Percentiles rank a stretch among this genome's conserved stretches.
Conservation (phyloP, 2,329 filamentous ascomycete genomes). For the Cladobotryum protrusum region DNA sequence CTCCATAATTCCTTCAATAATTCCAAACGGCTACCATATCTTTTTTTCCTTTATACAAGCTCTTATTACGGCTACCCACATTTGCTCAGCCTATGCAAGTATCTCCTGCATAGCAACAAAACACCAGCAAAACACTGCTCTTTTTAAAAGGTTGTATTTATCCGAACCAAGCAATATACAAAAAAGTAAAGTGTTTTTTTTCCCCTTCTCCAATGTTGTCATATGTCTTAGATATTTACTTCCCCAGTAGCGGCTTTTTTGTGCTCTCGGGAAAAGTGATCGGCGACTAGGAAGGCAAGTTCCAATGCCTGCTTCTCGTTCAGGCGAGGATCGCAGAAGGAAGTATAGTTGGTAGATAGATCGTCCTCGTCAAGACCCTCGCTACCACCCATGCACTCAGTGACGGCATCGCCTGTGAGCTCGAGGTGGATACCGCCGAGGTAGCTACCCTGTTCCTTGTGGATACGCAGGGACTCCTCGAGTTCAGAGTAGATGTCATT, state of each 20-base stretch:
- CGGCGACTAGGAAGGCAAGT: constrained; percentile 86
- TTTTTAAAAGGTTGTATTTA: no score
- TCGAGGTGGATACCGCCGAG: constrained; percentile 93
- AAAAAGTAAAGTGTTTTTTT: background rate
- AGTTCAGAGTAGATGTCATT: constrained; percentile 85
- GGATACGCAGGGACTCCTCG: constrained; percentile 73
- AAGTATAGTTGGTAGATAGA: constrained; percentile 84
- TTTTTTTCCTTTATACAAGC: no score
- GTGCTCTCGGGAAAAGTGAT: constrained; percentile 54
- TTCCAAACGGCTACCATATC: no score
- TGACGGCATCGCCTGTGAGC: constrained; percentile 91
- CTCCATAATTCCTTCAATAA: no score
- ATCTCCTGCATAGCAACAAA: no score
- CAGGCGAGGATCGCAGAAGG: constrained; percentile 87
- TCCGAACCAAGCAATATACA: no score
- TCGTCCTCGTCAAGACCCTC: constrained; percentile 84
- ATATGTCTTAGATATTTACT: background rate
- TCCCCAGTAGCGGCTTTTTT: constrained; percentile 10
- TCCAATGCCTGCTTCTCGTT: constrained; percentile 98
- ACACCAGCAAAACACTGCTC: no score
- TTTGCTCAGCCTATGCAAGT: no score
- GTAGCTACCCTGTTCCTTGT: constrained; percentile 76
- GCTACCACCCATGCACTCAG: constrained; percentile 89
- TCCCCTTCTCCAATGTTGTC: background rate
- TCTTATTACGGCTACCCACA: no score